These are phyloP conservation scores for Quercus wislizeni DNA, from an alignment of 306 rosid species.

Conservation along the genomic window DNA sequence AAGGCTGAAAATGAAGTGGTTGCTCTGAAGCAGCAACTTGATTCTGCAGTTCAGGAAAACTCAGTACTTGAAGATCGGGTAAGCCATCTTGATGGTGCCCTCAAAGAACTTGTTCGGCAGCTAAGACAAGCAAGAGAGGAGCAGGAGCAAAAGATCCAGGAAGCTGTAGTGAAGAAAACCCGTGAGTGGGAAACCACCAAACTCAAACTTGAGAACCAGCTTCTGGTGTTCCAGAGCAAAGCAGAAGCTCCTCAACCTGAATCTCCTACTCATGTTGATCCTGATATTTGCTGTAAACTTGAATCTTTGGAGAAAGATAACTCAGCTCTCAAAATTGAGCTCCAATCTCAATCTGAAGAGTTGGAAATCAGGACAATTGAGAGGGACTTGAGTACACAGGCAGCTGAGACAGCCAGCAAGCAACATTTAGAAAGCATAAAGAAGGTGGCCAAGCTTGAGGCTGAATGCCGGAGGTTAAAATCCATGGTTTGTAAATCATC, in stretches of 20 bases:
- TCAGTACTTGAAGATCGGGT: constrained; percentile 68
- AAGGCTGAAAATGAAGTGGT: constrained; percentile 86
- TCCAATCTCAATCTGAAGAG: constrained; percentile 66
- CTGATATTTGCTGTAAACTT: constrained; percentile 46
- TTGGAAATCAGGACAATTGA: constrained; percentile 77
- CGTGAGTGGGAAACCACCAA: constrained; percentile 67
- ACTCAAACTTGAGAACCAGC: constrained; percentile 62
- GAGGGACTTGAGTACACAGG: constrained; percentile 87
- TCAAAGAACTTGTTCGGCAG: constrained; percentile 95
- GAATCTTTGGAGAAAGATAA: constrained; percentile 72
- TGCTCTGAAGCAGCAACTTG: constrained; percentile 69
- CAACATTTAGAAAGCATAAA: constrained; percentile 86
- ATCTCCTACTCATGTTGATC: constrained; percentile 41
- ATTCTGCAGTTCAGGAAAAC: constrained; percentile 53
- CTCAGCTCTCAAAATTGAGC: constrained; percentile 62
- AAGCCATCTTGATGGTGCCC: constrained; percentile 90
- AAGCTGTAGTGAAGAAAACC: constrained; percentile 56
- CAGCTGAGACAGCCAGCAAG: constrained; percentile 96
- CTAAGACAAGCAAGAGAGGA: constrained; percentile 90
- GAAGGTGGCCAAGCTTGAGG: constrained; percentile 88
- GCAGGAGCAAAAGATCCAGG: constrained; percentile 63
- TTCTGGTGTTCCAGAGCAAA: constrained; percentile 61
- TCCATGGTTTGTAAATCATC: constrained; percentile 43
- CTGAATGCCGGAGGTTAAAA: constrained; percentile 82
- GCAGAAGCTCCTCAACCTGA: constrained; percentile 40